A percentile compares a stretch with the other conserved stretches of the same genome.
These are phyloP conservation scores for Picocystis sp. DNA, from an alignment of 163 green algal species.

Conservation along the genomic window DNA sequence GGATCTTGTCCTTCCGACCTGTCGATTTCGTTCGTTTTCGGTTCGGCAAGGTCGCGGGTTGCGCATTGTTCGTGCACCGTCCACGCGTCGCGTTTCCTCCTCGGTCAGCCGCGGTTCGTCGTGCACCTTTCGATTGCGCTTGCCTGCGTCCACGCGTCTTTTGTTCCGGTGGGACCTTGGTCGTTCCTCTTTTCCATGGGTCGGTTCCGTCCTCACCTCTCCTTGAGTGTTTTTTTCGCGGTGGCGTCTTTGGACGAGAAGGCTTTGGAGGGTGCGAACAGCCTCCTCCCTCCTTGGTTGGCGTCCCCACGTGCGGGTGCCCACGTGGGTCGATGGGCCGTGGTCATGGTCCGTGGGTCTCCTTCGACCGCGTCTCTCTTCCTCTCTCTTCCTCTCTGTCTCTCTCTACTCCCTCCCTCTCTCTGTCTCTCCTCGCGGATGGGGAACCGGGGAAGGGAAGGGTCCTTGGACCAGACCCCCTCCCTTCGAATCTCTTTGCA, in stretches of 20 bases:
- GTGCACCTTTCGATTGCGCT: neutral
- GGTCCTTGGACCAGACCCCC: no score
- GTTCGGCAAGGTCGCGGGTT: neutral
- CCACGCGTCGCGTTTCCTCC: neutral
- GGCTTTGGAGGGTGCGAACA: conserved; percentile 21
- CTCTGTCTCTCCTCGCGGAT: no score
- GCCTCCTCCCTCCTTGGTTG: conserved; percentile 26
- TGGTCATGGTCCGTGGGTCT: conserved; percentile 20
- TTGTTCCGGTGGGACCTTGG: no score
- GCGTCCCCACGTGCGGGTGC: conserved; percentile 24
- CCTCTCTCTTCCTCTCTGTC: no score
- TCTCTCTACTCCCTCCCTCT: no score
- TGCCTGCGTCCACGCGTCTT: neutral
- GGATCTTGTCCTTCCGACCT: conserved; percentile 5
- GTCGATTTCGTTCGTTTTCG: neutral
- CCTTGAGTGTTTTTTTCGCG: neutral
- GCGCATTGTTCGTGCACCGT: neutral
- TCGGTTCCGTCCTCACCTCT: conserved; percentile 12
- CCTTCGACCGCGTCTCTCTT: no score
- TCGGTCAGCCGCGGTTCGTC: neutral
- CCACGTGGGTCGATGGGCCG: conserved; percentile 33
- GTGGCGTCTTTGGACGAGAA: conserved; percentile 14
- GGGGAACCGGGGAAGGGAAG: no score
- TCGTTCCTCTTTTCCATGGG: conserved; percentile 23
- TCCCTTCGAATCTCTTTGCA: no score